Percentiles rank a stretch among this genome's conserved stretches.
These are phyloP conservation scores for Dissophora ornata DNA, from an alignment of 192 early-diverging fungal species.

Conservation along the genomic window DNA sequence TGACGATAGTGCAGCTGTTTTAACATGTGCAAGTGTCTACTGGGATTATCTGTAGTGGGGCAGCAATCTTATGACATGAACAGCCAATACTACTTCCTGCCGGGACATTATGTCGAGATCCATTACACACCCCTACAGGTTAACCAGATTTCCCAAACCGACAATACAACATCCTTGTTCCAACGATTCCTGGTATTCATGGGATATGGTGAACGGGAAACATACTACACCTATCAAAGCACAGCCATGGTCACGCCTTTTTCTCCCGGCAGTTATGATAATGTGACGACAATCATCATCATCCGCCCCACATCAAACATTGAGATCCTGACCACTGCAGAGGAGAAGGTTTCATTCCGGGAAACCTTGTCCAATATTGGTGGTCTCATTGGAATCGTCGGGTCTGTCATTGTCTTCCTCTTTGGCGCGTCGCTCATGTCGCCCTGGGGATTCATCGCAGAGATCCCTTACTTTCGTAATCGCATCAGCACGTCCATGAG, in stretches of 20 bases:
- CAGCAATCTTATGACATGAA: constrained; percentile 4
- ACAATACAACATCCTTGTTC: neutral
- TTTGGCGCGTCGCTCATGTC: constrained; percentile 37
- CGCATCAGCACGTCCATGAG: constrained; percentile 23
- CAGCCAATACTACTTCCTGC: constrained; percentile 25
- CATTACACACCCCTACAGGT: constrained; percentile 16
- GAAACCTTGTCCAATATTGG: constrained; percentile 42
- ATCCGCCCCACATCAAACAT: constrained; percentile 13
- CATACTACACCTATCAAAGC: constrained; percentile 8
- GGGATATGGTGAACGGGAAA: neutral
- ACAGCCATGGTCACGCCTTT: constrained; percentile 7
- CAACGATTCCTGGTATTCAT: constrained; percentile 3
- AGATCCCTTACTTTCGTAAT: constrained; percentile 21
- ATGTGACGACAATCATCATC: constrained; percentile 26
- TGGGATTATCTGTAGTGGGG: no score
- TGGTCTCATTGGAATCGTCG: constrained; percentile 21
- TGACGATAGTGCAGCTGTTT: no score
- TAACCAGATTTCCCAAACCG: neutral
- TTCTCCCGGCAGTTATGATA: neutral
- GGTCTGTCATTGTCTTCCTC: constrained; percentile 30
- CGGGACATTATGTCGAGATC: constrained; percentile 37
- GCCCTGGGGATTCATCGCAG: constrained; percentile 34
- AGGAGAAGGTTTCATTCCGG: constrained; percentile 26
- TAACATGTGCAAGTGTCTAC: no score
- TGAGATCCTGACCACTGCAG: neutral